Base-by-base conservation (phyloP, 208 protist genomes). In the Leishmania braziliensis region DNA sequence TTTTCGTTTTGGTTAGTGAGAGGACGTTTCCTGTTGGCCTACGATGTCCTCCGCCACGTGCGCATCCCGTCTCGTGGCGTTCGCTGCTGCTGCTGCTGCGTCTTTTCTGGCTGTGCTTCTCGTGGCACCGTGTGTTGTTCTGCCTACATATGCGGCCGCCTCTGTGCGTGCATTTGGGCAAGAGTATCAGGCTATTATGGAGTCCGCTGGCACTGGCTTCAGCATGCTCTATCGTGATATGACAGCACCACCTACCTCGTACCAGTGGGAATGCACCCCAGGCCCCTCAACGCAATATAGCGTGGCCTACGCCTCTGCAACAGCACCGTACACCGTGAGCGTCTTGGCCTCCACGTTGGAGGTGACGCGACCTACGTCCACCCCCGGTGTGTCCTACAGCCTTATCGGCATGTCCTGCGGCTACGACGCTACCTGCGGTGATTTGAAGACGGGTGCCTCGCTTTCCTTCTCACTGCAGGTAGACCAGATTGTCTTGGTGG, bases 261-360 rank as follows among this genome's bases (percentile, higher is more conserved):
- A 81, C 60, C 60, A 70, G 69, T 84, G 81, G 81, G 51, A 48
- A n/a, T 84, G 81, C 56, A 63, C 58, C 39, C 51, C 54, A 48
- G 81, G 36, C 33, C 43, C 70, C 14, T 73, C 26, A 14, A 58
- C 20, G 18, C 23, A 1, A 5, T 78, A 66, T 50, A 84, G 76
- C 29, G 81, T 84, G n/a, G 81, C 81, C 51, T 84, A 84, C 81
- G 81, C 76, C 6, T 84, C 81, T 16, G 54, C 69, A 12, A 77
- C 65, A 16, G 36, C 66, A 5, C 81, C 81, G 23, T 84, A 84
- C 29, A 16, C 71, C 26, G n/a, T 80, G 60, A 81, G 36, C 53
- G 62, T 84, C 26, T 77, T 65, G 39, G 16, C 43, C 48, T 43
- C 62, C n/a, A 9, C 23, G 20, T 5, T 79, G 26, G 78, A 68